Evolutionary conservation across 192 early-diverging fungal genomes (phyloP).

Genomic region (Backusella liffmaniae): DNA sequence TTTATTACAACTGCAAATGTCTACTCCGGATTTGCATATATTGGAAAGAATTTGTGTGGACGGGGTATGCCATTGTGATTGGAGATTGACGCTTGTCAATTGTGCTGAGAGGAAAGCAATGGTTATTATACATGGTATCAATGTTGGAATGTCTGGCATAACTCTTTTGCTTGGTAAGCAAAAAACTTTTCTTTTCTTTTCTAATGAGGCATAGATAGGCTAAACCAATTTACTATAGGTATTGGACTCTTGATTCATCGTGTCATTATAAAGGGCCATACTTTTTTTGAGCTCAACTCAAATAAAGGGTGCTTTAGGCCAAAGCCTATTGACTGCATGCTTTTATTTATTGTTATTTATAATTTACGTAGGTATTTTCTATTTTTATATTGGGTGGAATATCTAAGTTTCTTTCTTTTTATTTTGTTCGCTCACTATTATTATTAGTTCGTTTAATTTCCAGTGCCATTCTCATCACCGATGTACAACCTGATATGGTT

Average conservation of each 20-base stretch:
- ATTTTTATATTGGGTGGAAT: background rate
- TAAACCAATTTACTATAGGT: conserved; percentile 2
- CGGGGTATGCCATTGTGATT: conserved; percentile 27
- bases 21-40: background rate
- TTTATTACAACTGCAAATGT: background rate
- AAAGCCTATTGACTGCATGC: conserved; percentile 32
- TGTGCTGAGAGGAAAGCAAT: conserved; percentile 15
- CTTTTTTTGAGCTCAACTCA: conserved; percentile 16
- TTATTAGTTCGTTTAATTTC: conserved; percentile 22
- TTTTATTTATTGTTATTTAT: conserved; percentile 24
- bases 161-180: conserved; percentile 23
- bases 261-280: conserved; percentile 19
- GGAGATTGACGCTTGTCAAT: conserved; percentile 22
- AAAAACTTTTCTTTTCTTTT: background rate
- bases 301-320: conserved; percentile 24
- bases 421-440: background rate
- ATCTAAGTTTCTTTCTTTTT: background rate
- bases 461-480: conserved; percentile 16
- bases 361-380: conserved; percentile 16
- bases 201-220: background rate
- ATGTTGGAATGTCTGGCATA: conserved; percentile 20
- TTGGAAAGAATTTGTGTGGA: conserved; percentile 15
- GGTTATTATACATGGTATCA: conserved; percentile 23
- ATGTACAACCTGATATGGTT: conserved; percentile 16
- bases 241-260: conserved; percentile 23